These are phyloP conservation scores for Podila clonocystis DNA, from an alignment of 192 early-diverging fungal species.

Conservation along the genomic window DNA sequence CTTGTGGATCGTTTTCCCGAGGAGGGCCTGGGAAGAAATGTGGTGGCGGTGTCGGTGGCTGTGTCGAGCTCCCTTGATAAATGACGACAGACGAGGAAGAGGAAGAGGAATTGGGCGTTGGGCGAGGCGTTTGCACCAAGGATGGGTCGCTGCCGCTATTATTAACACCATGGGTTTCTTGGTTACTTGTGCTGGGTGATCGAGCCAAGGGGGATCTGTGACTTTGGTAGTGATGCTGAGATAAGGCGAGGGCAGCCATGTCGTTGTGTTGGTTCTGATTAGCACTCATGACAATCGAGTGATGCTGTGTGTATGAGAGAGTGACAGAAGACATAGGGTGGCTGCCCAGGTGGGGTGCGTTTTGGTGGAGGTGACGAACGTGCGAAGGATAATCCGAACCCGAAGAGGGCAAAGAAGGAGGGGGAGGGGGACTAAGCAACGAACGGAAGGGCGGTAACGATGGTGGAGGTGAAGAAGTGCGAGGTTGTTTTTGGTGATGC, in stretches of 20 bases:
- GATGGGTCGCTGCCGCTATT: not conserved
- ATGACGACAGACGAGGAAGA: conserved; percentile 3
- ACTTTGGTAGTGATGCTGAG: not conserved
- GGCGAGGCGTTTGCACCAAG: too few species aligned
- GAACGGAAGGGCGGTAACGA: not conserved
- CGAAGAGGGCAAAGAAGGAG: not conserved
- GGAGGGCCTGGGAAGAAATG: not conserved
- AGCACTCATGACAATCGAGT: not conserved
- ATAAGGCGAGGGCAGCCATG: not conserved
- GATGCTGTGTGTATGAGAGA: not conserved
- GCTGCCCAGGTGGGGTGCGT: not conserved
- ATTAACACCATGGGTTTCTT: not conserved
- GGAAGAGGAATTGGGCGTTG: not conserved
- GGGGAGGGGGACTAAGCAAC: not conserved
- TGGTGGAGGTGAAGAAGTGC: not conserved
- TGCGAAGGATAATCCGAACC: not conserved
- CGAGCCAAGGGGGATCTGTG: not conserved
- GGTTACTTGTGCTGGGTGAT: not conserved
- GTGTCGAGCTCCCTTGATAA: not conserved
- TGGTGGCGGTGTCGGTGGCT: not conserved
- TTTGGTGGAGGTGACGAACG: not conserved
- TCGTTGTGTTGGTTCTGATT: not conserved
- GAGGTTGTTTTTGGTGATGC: not conserved
- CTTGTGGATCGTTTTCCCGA: not conserved
- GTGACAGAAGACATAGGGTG: not conserved